phyloP scores from a whole-genome alignment of 1,284 basidiomycete genomes.

The Heterobasidion parviporum region DNA sequence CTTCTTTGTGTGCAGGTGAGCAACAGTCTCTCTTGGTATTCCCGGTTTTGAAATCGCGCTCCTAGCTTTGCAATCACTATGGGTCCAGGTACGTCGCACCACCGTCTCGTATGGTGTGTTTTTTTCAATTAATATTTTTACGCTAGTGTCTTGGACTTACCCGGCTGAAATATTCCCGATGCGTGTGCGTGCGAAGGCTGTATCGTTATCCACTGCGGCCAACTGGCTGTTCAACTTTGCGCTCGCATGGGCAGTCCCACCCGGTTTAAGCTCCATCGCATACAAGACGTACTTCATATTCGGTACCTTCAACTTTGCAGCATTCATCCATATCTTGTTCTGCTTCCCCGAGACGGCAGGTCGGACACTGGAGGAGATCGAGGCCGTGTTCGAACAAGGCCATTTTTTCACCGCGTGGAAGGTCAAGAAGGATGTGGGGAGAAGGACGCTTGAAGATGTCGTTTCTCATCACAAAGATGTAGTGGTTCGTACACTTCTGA shows the following conservation, averaged over 20 bases:
- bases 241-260: conserved; percentile 45
- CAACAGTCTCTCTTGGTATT: neutral
- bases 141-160: conserved; percentile 52
- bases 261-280: conserved; percentile 30
- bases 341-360: conserved; percentile 72
- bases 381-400: conserved; percentile 64
- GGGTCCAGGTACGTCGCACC: neutral
- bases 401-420: conserved; percentile 71
- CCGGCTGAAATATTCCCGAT: conserved; percentile 57
- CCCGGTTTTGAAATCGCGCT: neutral
- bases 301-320: conserved; percentile 68
- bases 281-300: conserved; percentile 62
- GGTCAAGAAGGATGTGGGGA: conserved; percentile 52
- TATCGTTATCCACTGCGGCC: conserved; percentile 51
- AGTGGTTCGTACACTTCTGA: too few relatives aligned
- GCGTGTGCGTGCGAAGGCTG: conserved; percentile 67
- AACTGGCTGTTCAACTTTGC: conserved; percentile 73
- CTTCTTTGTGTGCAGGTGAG: conserved; percentile 52
- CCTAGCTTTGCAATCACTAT: conserved; percentile 2
- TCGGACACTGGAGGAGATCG: conserved; percentile 66
- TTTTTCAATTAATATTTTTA: conserved; percentile 12
- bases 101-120: too few relatives aligned
- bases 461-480: neutral
- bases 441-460: conserved; percentile 36
- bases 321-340: conserved; percentile 62